Percentiles rank a stretch among this genome's conserved stretches.
phyloP scores from a whole-genome alignment of 257 asterid genomes.

The Nicotiana sylvestris region DNA sequence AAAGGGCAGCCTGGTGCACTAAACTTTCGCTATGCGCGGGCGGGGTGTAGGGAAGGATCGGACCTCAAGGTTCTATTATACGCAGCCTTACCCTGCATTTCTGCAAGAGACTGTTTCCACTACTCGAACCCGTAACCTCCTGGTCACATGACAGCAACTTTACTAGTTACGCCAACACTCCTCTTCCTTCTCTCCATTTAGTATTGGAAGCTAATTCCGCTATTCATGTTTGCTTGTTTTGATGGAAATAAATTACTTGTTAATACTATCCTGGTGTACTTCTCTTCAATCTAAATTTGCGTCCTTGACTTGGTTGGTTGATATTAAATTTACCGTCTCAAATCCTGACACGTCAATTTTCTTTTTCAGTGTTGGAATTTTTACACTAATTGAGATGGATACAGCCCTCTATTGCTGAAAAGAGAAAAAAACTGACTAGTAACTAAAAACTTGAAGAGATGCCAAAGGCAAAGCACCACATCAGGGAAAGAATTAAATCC shows the following conservation, averaged over 20 bases:
- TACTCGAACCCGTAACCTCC: no score
- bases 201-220: not conserved
- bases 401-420: conserved; percentile 9
- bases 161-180: no score
- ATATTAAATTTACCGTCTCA: not conserved
- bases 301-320: not conserved
- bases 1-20: no score
- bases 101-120: no score
- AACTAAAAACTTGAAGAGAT: conserved; percentile 33
- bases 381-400: conserved; percentile 17
- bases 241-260: no score
- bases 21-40: no score
- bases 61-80: no score
- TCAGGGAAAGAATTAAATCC: conserved; percentile 47
- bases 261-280: not conserved
- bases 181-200: no score
- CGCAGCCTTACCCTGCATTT: no score
- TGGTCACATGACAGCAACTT: no score
- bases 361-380: not conserved
- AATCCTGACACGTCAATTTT: not conserved
- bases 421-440: conserved; percentile 13
- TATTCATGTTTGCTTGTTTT: not conserved
- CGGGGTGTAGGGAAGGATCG: no score
- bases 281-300: not conserved
- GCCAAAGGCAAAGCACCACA: conserved; percentile 45